Evolutionary conservation across 106 monocot species (phyloP).

Genomic region (Apostasia ramifera): DNA sequence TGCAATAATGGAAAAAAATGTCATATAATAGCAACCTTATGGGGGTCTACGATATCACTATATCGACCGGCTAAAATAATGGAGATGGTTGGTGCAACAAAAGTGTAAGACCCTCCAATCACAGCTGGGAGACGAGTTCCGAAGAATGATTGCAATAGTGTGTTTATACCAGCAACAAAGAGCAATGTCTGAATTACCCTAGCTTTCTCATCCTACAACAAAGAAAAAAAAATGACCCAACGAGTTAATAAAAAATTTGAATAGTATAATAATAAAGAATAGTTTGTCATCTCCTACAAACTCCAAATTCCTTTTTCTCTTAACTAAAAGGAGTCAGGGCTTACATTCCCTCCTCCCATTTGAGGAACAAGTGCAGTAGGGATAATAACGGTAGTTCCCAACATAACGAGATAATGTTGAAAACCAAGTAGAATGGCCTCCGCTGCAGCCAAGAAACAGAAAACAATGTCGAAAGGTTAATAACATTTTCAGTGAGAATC

Average conservation of each 20-base stretch:
- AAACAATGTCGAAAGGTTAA: no score
- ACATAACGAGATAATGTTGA: constrained; percentile 64
- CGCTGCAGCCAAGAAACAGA: constrained; percentile 25
- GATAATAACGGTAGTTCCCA: constrained; percentile 69
- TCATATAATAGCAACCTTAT: constrained; percentile 23
- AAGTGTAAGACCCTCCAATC: constrained; percentile 58
- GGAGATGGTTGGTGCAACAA: constrained; percentile 53
- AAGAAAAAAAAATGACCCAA: not conserved
- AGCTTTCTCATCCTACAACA: constrained; percentile 49
- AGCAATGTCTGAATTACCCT: constrained; percentile 50
- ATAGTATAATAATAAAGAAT: no score
- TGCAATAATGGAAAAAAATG: no score
- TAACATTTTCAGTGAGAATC: no score
- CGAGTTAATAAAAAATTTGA: no score
- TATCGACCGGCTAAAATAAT: constrained; percentile 29
- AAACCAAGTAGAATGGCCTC: constrained; percentile 67
- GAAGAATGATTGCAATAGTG: constrained; percentile 43
- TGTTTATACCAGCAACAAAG: constrained; percentile 53
- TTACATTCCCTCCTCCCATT: constrained; percentile 74
- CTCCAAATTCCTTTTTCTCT: no score
- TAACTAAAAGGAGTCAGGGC: not conserved
- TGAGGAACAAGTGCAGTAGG: constrained; percentile 72
- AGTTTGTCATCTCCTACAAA: no score
- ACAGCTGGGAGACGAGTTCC: constrained; percentile 59
- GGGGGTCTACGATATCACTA: constrained; percentile 42